phyloP scores from a whole-genome alignment of 805 yeast genomes.

The Wickerhamiella cacticola region DNA sequence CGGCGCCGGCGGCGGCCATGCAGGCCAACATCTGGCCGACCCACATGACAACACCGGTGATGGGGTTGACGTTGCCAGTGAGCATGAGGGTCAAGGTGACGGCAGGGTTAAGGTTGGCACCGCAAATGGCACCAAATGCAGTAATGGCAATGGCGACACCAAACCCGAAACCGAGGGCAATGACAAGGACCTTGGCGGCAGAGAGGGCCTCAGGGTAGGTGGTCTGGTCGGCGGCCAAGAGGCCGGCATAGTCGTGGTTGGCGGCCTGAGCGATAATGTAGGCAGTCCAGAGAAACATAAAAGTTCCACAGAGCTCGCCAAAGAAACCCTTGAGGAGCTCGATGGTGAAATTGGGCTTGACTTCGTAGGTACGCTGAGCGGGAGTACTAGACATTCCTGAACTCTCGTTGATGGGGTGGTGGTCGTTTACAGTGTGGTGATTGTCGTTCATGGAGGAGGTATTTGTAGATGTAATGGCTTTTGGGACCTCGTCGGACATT shows the following conservation, averaged over 20 bases:
- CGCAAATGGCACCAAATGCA: conserved; percentile 62
- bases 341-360: background rate
- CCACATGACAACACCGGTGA: conserved; percentile 55
- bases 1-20: conserved; percentile 55
- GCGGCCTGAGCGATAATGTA: conserved; percentile 76
- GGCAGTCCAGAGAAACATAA: conserved; percentile 71
- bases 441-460: background rate
- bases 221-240: conserved; percentile 37
- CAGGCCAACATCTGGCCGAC: conserved; percentile 68
- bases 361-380: too few species aligned
- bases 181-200: conserved; percentile 46
- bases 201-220: background rate
- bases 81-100: conserved; percentile 64
- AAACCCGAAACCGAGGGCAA: conserved; percentile 76
- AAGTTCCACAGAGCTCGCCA: conserved; percentile 70
- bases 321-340: conserved; percentile 5
- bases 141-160: conserved; percentile 66
- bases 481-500: too few species aligned
- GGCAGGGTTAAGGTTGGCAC: conserved; percentile 86
- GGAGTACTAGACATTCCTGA: too few species aligned
- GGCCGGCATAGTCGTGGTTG: conserved; percentile 40
- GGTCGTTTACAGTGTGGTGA: too few species aligned
- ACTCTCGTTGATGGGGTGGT: too few species aligned
- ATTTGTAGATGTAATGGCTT: too few species aligned
- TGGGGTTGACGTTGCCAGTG: conserved; percentile 60